These are phyloP conservation scores for Coemansia nantahalensis DNA, from an alignment of 192 early-diverging fungal genomes.

Conservation along the genomic window DNA sequence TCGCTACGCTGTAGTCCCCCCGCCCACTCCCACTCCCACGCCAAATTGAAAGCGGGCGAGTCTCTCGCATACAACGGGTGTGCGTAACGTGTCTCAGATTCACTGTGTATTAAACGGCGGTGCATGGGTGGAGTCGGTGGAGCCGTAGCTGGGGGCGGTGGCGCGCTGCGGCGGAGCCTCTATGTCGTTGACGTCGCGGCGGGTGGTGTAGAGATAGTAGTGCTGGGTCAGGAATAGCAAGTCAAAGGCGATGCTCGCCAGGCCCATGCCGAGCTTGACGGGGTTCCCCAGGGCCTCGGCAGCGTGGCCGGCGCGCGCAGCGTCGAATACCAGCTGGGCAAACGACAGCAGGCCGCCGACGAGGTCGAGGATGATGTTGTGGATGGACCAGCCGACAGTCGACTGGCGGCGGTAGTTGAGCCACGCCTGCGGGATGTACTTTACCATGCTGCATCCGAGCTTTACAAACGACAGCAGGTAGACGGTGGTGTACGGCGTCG, in stretches of 20 bases:
- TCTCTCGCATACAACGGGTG: too few relatives aligned
- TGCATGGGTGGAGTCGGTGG: slow-evolving; percentile 10
- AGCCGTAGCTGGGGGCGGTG: slow-evolving; percentile 16
- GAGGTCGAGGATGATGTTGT: slow-evolving; percentile 85
- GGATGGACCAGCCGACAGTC: slow-evolving; percentile 88
- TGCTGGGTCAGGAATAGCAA: slow-evolving; percentile 80
- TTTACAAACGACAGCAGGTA: slow-evolving; percentile 80
- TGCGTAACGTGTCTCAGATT: too few relatives aligned
- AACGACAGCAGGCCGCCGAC: slow-evolving; percentile 78
- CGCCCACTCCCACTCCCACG: too few relatives aligned
- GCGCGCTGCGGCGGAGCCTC: slow-evolving; percentile 19
- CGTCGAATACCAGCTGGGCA: slow-evolving; percentile 75
- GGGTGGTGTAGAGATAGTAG: slow-evolving; percentile 65
- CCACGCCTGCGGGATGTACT: slow-evolving; percentile 72
- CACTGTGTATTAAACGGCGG: too few relatives aligned
- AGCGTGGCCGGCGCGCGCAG: slow-evolving; percentile 48
- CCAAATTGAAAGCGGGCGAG: too few relatives aligned
- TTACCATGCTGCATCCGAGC: slow-evolving; percentile 73
- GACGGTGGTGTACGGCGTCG: slow-evolving; percentile 56
- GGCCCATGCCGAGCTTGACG: slow-evolving; percentile 75
- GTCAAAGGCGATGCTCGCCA: slow-evolving; percentile 79
- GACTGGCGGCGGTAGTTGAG: slow-evolving; percentile 72
- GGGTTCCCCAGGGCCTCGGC: slow-evolving; percentile 60
- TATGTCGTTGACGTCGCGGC: slow-evolving; percentile 17
- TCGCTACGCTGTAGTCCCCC: slow-evolving; percentile 36